Conservation (phyloP, 139 green algal species). For the Coelastrella sp. region DNA sequence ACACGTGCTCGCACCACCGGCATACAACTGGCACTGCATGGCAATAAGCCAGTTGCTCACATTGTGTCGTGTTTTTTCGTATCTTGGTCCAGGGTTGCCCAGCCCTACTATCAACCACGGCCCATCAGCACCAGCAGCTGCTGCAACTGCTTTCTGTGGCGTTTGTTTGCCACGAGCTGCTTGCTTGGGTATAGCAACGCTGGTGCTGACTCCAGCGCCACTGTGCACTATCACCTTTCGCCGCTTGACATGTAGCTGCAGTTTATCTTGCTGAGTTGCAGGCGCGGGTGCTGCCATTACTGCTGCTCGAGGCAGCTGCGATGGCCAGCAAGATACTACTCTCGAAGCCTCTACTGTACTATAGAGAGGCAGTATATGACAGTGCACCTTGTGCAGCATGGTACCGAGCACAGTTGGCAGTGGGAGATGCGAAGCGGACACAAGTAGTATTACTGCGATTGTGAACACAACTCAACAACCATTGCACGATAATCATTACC, state of each 20-base stretch:
- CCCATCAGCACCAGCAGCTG: background rate
- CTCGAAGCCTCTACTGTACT: background rate
- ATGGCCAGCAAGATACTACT: background rate
- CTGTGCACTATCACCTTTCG: background rate
- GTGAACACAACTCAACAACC: no score
- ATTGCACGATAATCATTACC: no score
- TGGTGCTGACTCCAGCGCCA: background rate
- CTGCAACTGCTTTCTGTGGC: background rate
- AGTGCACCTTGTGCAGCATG: slow-evolving; percentile 29
- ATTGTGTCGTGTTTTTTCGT: slow-evolving; percentile 88
- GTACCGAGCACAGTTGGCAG: background rate
- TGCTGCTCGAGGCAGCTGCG: background rate
- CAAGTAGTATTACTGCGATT: no score
- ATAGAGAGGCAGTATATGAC: background rate
- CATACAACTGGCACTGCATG: background rate
- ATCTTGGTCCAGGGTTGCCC: slow-evolving; percentile 83
- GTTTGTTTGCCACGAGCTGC: slow-evolving; percentile 4
- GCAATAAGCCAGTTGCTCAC: slow-evolving; percentile 49
- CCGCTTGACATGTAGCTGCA: background rate
- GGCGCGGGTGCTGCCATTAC: background rate
- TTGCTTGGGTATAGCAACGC: background rate
- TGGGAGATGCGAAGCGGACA: background rate
- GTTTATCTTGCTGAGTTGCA: background rate
- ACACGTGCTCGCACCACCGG: no score
- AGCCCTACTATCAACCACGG: slow-evolving; percentile 57